A percentile compares a stretch with the other conserved stretches of the same genome.
Evolutionary conservation across 176 grass and related monocot species (phyloP).

Genomic region (Zea luxurians): DNA sequence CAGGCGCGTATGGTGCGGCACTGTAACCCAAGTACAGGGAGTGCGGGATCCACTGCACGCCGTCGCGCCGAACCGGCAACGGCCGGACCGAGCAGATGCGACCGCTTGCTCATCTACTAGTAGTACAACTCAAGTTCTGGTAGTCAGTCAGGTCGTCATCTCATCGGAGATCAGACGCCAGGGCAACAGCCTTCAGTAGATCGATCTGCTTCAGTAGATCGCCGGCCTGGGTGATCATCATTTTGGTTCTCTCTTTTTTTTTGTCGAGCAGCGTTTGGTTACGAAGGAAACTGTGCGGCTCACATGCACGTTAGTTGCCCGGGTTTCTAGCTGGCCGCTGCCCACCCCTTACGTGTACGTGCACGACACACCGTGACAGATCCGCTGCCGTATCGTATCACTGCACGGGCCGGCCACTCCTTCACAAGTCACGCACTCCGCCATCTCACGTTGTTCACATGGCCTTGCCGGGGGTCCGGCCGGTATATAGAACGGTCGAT

Average conservation of each 20-base stretch:
- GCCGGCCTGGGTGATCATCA: too few relatives aligned
- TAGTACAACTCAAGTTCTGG: too few relatives aligned
- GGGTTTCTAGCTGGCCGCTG: not conserved
- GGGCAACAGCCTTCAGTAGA: not conserved
- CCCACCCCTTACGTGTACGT: not conserved
- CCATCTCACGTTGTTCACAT: not conserved
- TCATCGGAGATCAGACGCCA: too few relatives aligned
- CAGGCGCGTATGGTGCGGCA: not conserved
- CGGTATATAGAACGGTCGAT: not conserved
- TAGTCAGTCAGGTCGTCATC: too few relatives aligned
- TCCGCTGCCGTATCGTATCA: not conserved
- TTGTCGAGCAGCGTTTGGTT: not conserved
- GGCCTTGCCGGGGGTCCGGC: not conserved
- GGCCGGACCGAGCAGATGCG: not conserved
- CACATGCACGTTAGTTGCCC: not conserved
- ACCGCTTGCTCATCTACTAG: too few relatives aligned
- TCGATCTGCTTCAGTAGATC: not conserved
- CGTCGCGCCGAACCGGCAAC: not conserved
- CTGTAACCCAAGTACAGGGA: too few relatives aligned
- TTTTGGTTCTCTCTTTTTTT: not conserved
- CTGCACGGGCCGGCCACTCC: not conserved
- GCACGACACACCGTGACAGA: constrained; percentile 25
- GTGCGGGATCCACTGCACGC: not conserved
- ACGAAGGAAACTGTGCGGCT: not conserved
- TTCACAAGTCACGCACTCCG: too few relatives aligned